Evolutionary conservation across 164 flowering plant genomes (phyloP).

Genomic region (Berberis vulgaris): DNA sequence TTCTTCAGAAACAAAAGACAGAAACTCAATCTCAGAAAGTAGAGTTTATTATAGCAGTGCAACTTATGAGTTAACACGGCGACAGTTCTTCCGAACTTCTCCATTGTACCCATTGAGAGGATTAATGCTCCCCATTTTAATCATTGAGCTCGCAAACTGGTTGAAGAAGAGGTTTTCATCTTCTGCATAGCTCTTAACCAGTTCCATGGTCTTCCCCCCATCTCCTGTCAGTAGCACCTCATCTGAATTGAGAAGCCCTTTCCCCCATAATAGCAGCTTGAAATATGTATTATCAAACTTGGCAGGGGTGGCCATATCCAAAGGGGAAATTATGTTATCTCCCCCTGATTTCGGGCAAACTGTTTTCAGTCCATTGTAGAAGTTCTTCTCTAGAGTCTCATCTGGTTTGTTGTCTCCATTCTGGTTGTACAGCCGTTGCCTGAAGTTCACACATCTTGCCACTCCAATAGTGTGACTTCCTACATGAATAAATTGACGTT

Average conservation of each 20-base stretch:
- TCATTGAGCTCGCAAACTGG: conserved; percentile 13
- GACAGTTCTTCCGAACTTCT: conserved; percentile 15
- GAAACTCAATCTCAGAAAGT: neutral
- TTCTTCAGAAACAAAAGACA: neutral
- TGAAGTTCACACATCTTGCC: conserved; percentile 7
- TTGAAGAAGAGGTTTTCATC: conserved; percentile 1
- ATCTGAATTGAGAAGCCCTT: conserved; percentile 17
- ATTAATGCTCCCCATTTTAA: conserved; percentile 18
- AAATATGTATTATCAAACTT: conserved; percentile 10
- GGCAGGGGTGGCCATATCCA: conserved; percentile 58
- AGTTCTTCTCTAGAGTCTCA: conserved; percentile 16
- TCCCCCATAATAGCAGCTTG: conserved; percentile 4
- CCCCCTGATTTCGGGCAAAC: conserved; percentile 77
- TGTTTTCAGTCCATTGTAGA: conserved; percentile 41
- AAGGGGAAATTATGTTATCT: conserved; percentile 66
- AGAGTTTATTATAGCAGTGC: neutral
- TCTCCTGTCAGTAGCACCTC: conserved; percentile 38
- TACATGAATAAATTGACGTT: conserved; percentile 11
- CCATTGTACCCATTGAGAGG: conserved; percentile 9
- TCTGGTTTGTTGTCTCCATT: conserved; percentile 27
- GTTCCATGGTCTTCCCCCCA: conserved; percentile 9
- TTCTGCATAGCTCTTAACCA: conserved; percentile 8
- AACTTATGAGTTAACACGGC: conserved; percentile 16
- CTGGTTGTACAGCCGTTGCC: conserved; percentile 10
- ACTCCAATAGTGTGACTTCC: conserved; percentile 45